phyloP scores from a whole-genome alignment of 2,329 filamentous ascomycete genomes.

The Dothiorella sarmentorum region DNA sequence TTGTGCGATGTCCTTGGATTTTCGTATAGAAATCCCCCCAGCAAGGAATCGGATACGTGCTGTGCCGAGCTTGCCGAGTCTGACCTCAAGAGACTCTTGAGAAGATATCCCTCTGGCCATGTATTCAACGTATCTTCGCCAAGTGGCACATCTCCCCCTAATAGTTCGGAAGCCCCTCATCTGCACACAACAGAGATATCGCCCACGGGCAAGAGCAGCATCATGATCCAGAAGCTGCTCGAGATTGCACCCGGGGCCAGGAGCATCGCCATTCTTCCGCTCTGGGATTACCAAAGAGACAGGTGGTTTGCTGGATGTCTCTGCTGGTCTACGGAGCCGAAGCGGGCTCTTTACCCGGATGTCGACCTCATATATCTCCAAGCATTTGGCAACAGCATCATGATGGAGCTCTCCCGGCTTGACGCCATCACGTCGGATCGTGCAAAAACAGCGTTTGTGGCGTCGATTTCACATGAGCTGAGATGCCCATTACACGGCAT shows the following conservation, averaged over 20 bases:
- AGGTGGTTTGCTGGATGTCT: constrained; percentile 39
- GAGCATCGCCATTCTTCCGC: constrained; percentile 37
- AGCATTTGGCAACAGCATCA: constrained; percentile 36
- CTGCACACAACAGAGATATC: no score
- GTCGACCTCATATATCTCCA: constrained; percentile 38
- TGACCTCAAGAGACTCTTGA: constrained; percentile 34
- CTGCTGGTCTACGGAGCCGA: constrained; percentile 37
- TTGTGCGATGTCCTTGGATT: constrained; percentile 28
- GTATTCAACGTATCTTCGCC: constrained; percentile 37
- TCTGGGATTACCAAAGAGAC: constrained; percentile 40
- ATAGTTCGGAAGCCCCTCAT: background rate
- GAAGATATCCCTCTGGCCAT: constrained; percentile 34
- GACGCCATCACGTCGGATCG: constrained; percentile 37
- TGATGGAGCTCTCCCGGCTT: constrained; percentile 38
- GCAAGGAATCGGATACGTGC: constrained; percentile 5
- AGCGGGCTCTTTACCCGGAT: constrained; percentile 36
- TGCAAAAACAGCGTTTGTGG: constrained; percentile 58
- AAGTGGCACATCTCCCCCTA: background rate
- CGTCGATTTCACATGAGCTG: constrained; percentile 60
- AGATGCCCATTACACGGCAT: constrained; percentile 61
- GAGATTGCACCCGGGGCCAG: constrained; percentile 29
- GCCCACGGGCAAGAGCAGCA: background rate
- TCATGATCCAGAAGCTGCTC: background rate
- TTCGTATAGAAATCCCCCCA: constrained; percentile 15
- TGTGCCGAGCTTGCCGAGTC: constrained; percentile 25